phyloP scores from a whole-genome alignment of 2,329 filamentous ascomycete genomes.

The Biscogniauxia sp. region DNA sequence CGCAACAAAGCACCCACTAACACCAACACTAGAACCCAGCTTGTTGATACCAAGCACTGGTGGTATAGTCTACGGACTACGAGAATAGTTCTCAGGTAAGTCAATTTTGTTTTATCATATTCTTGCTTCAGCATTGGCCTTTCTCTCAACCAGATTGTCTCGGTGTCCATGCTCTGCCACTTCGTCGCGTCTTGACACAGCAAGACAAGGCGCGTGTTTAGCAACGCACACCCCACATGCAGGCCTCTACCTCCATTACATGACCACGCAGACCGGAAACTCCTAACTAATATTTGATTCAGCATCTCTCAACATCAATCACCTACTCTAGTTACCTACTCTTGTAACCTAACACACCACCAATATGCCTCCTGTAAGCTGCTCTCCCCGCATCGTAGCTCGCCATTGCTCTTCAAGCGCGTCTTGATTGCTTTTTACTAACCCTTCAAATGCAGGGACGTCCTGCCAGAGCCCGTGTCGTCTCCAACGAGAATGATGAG shows the following conservation, averaged over 20 bases:
- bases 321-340: slow-evolving; percentile 4
- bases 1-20: slow-evolving; percentile 3
- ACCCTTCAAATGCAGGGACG: slow-evolving; percentile 52
- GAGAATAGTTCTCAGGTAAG: slow-evolving; percentile 15
- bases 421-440: slow-evolving; percentile 3
- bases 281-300: slow-evolving; percentile 3
- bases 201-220: slow-evolving; percentile 15
- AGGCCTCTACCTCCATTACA: background rate
- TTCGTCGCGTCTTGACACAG: background rate
- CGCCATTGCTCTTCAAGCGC: background rate
- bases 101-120: background rate
- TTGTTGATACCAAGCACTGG: slow-evolving; percentile 26
- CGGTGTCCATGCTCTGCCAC: background rate
- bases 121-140: slow-evolving; percentile 1
- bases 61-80: slow-evolving; percentile 10
- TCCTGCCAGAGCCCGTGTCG: slow-evolving; percentile 68
- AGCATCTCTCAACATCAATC: slow-evolving; percentile 15
- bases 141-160: background rate
- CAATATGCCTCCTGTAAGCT: slow-evolving; percentile 41
- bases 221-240: slow-evolving; percentile 9
- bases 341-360: slow-evolving; percentile 9
- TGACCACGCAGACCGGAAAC: background rate
- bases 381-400: background rate
- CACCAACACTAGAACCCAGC: slow-evolving; percentile 14
- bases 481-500: slow-evolving; percentile 93